Percentiles rank a stretch among this genome's conserved stretches.
Conservation (phyloP, 495 filamentous ascomycete genomes). For the Penicillium longicatenatum region DNA sequence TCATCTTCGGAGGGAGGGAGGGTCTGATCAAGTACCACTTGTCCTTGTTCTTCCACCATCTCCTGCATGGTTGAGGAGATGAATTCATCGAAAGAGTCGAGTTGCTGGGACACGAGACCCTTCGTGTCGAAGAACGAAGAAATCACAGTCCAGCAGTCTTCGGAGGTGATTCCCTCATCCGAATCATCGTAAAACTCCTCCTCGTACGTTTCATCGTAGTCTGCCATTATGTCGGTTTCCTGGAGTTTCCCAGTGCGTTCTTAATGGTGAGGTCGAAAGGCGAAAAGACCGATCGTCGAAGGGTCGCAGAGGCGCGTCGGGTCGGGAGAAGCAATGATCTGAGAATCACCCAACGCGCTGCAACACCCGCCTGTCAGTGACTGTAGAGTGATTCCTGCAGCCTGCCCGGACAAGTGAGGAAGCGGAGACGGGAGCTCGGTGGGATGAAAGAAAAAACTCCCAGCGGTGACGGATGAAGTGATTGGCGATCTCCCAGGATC, state of each 20-base stretch:
- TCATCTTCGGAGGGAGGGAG: conserved; percentile 70
- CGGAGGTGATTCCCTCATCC: conserved; percentile 71
- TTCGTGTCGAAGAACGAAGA: conserved; percentile 93
- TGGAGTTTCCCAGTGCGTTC: neutral
- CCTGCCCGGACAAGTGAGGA: conserved; percentile 16
- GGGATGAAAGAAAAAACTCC: conserved; percentile 24
- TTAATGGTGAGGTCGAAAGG: neutral
- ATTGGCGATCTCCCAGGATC: conserved; percentile 28
- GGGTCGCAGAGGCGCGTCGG: conserved; percentile 36
- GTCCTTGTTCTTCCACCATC: conserved; percentile 83
- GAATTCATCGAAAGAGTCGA: conserved; percentile 98
- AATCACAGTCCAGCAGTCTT: conserved; percentile 98
- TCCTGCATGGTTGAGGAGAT: conserved; percentile 89
- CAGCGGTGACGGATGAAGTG: conserved; percentile 30
- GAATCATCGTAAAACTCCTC: conserved; percentile 63
- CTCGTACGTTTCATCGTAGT: conserved; percentile 54
- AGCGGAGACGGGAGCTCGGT: conserved; percentile 14
- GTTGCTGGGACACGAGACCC: conserved; percentile 94
- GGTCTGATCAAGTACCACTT: conserved; percentile 86
- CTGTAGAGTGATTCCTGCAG: conserved; percentile 15
- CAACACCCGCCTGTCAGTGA: conserved; percentile 26
- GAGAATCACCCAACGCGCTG: conserved; percentile 30
- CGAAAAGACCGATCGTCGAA: conserved; percentile 13
- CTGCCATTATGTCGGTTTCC: conserved; percentile 48
- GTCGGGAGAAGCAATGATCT: conserved; percentile 11